A percentile compares a stretch with the other conserved stretches of the same genome.
phyloP scores from a whole-genome alignment of 31 red algal species.

The Endocladia muricata region DNA sequence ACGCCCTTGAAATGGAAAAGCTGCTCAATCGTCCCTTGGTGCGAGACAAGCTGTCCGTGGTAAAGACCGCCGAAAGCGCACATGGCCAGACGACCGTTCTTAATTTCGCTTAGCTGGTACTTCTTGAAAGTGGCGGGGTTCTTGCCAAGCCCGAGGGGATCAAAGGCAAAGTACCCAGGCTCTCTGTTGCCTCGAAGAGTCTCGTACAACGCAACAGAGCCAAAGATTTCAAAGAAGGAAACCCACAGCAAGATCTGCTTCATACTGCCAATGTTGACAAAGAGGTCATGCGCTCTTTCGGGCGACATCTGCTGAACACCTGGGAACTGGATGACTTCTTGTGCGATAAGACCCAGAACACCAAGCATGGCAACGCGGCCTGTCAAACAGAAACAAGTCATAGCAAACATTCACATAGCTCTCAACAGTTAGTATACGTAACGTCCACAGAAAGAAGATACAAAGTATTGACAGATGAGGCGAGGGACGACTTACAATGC shows the following conservation, averaged over 20 bases:
- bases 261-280: conserved; percentile 75
- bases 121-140: conserved; percentile 46
- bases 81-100: conserved; percentile 95
- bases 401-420: background rate
- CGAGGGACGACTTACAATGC: conserved; percentile 48
- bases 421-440: background rate
- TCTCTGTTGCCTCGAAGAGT: conserved; percentile 71
- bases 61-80: conserved; percentile 77
- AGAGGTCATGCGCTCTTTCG: conserved; percentile 68
- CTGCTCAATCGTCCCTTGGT: conserved; percentile 36
- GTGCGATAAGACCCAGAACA: conserved; percentile 70
- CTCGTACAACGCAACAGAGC: conserved; percentile 49
- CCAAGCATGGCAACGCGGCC: conserved; percentile 92
- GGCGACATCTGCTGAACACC: conserved; percentile 47
- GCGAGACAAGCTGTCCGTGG: conserved; percentile 30
- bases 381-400: background rate
- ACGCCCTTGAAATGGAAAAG: conserved; percentile 54
- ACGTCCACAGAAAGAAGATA: no score
- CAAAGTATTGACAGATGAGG: background rate
- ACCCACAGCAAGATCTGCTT: conserved; percentile 74
- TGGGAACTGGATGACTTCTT: conserved; percentile 71
- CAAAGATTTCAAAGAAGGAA: conserved; percentile 70
- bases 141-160: conserved; percentile 81
- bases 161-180: conserved; percentile 86
- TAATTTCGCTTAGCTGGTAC: conserved; percentile 76